Conservation (phyloP, 73 alveolate species). For the Blepharisma stoltei region DNA sequence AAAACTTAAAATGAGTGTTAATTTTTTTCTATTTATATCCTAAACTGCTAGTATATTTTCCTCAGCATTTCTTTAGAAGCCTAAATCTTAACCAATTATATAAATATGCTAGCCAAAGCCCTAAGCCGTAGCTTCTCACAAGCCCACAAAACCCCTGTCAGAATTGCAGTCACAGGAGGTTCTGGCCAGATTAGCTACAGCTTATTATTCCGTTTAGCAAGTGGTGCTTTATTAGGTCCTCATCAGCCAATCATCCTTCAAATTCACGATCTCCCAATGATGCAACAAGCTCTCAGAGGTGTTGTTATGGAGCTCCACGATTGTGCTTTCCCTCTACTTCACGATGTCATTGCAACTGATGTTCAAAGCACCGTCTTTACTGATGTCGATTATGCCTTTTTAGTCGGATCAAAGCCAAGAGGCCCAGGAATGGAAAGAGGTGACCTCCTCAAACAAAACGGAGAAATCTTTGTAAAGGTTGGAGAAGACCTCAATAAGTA, state of each 20-base stretch:
- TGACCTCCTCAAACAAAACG: conserved; percentile 90
- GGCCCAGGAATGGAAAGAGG: conserved; percentile 99
- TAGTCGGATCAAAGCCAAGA: conserved; percentile 98
- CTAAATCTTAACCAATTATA: too few relatives aligned
- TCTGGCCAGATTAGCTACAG: conserved; percentile 72
- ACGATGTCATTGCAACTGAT: conserved; percentile 81
- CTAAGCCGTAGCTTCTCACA: neutral
- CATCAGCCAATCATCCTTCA: neutral
- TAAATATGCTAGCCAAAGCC: neutral
- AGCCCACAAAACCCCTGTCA: conserved; percentile 38
- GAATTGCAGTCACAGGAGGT: conserved; percentile 71
- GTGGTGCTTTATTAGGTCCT: neutral
- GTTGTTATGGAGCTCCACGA: conserved; percentile 94
- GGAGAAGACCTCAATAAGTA: conserved; percentile 74
- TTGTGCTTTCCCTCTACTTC: conserved; percentile 94
- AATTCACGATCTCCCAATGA: conserved; percentile 30
- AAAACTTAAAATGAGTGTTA: too few relatives aligned
- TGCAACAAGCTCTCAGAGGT: conserved; percentile 36
- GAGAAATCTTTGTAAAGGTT: conserved; percentile 61
- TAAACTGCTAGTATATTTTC: too few relatives aligned
- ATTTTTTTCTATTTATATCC: too few relatives aligned
- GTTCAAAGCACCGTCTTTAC: conserved; percentile 86
- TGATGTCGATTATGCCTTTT: conserved; percentile 88
- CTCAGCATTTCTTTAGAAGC: too few relatives aligned
- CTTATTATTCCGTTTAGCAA: conserved; percentile 60